A percentile compares a stretch with the other conserved stretches of the same genome.
These are phyloP conservation scores for Pinus albicaulis DNA, from an alignment of 75 land plant genomes.

Conservation along the genomic window DNA sequence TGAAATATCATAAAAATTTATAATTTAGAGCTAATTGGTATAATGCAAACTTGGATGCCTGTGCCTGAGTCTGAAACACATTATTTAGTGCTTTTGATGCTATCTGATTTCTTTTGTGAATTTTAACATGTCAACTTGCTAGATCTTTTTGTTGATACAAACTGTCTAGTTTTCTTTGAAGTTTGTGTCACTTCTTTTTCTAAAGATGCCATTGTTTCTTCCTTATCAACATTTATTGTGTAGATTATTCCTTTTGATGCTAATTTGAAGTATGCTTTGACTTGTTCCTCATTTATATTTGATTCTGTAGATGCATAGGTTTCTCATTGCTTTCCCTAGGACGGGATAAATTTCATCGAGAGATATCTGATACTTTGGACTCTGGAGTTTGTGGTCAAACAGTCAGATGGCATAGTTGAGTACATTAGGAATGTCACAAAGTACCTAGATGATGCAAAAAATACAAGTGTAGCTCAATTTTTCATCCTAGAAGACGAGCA, in stretches of 20 bases:
- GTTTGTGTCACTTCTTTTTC: background rate
- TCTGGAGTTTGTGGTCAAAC: conserved; percentile 30
- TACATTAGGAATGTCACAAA: conserved; percentile 62
- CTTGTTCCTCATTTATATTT: background rate
- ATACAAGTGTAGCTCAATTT: conserved; percentile 55
- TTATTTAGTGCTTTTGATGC: background rate
- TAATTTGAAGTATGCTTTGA: conserved; percentile 39
- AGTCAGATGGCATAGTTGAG: conserved; percentile 69
- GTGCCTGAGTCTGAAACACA: background rate
- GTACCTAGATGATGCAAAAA: conserved; percentile 57
- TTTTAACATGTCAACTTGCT: background rate
- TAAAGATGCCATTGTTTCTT: background rate
- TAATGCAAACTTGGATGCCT: background rate
- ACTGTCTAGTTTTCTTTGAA: background rate
- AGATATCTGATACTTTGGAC: background rate
- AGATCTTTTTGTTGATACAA: background rate
- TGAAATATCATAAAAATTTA: background rate
- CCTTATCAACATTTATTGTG: no score
- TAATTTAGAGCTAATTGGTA: background rate
- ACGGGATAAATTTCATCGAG: conserved; percentile 1
- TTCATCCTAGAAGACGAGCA: conserved; percentile 47
- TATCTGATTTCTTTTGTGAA: background rate
- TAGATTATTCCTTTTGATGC: conserved; percentile 37
- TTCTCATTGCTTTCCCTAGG: background rate
- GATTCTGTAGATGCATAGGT: background rate